Base-by-base conservation (phyloP, 1,139 yeast genomes). In the Saccharomyces hybrid region DNA sequence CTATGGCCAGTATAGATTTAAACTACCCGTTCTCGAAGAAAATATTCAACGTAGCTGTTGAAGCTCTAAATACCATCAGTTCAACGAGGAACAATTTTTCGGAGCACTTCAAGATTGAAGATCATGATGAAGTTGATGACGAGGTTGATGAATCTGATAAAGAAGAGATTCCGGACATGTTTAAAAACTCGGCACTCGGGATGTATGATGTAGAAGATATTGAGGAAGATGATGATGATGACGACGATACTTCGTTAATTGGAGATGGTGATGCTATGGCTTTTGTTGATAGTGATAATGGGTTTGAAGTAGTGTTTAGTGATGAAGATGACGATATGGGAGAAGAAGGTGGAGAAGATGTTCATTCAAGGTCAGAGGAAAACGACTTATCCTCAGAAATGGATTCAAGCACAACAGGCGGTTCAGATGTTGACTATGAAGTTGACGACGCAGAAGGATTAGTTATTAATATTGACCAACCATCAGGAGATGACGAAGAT, bases 141-240 rank as follows among this genome's bases (percentile, higher is more conserved):
- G 79, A 78, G 12, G 82, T 74, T n/a, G 82, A 76, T 4, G 88
- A 82, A 34, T 75, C 78, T 42, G 82, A 78, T 38, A 76, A 81
- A 51, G 95, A 87, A 51, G 95, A 88, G 54, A 81, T 90, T 0
- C 91, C 96, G 0, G 95, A 90, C 67, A 75, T 91, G 64, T 84
- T 90, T 70, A 77, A 86, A 53, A 89, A 91, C 67, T 90, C 97
- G 0, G 88, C 97, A 0, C 76, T 91, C 52, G 97, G 97, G 1
- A 90, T 91, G 96, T 91, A 87, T 67, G 97, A 91, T 63, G 84
- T 88, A 52, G 86, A 78, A 34, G 95, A 87, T 53, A 78, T 82
- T 46, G 89, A 84, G 58, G 83, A 85, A 53, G 91, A 86, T 50
- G 81, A 74, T 24, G 81, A 76, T 12, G 75, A 69, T 19, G 77